phyloP scores from a whole-genome alignment of 768 basidiomycete species.

The Leucocoprinus leucothites region DNA sequence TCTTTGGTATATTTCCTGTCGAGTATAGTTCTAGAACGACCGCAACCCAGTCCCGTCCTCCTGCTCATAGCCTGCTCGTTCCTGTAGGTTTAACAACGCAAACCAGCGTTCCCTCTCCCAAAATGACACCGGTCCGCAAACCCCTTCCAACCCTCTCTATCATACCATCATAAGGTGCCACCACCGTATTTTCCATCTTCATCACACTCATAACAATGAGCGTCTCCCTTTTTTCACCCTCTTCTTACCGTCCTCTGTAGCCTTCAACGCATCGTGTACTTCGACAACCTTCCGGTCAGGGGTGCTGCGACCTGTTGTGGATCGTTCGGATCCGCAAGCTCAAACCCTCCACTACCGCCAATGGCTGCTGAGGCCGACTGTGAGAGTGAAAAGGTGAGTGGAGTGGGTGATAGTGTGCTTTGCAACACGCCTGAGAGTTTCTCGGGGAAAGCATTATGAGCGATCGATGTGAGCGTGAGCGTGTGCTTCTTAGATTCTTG shows the following conservation, averaged over 20 bases:
- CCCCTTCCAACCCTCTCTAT: conserved; percentile 30
- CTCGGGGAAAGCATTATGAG: conserved; percentile 33
- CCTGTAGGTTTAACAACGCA: conserved; percentile 21
- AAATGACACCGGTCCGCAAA: conserved; percentile 26
- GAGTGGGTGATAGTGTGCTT: conserved; percentile 26
- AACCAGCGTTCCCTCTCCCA: conserved; percentile 32
- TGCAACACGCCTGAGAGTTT: conserved; percentile 31
- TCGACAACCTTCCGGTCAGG: conserved; percentile 35
- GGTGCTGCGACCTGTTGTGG: conserved; percentile 27
- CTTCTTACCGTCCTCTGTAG: background rate
- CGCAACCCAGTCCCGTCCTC: too few species aligned
- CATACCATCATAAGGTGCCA: conserved; percentile 26
- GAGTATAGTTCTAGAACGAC: too few species aligned
- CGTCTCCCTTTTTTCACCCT: conserved; percentile 30
- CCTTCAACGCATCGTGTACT: conserved; percentile 26
- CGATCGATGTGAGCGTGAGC: conserved; percentile 28
- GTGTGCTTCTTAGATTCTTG: conserved; percentile 24
- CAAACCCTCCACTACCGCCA: conserved; percentile 21
- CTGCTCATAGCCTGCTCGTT: conserved; percentile 5
- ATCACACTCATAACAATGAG: conserved; percentile 33
- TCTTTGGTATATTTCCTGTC: too few species aligned
- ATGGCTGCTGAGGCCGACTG: conserved; percentile 29
- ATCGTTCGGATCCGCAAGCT: conserved; percentile 33
- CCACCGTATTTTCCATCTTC: conserved; percentile 38
- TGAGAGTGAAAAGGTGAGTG: conserved; percentile 27